Evolutionary conservation across 2,329 filamentous ascomycete genomes (phyloP).

Genomic region (Verticillium zaregamsianum): DNA sequence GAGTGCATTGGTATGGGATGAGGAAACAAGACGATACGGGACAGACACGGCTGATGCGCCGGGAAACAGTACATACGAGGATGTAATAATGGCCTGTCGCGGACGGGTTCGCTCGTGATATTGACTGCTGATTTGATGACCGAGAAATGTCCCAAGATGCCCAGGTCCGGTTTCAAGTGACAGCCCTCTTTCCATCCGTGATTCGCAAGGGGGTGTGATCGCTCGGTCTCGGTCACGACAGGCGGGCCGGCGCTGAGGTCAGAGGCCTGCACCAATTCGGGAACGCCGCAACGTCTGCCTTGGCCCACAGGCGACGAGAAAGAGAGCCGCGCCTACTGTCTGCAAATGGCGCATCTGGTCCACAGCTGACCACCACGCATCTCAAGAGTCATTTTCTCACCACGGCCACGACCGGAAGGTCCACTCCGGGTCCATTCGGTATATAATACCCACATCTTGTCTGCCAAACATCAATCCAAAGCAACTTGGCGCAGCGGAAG

Average conservation of each 20-base stretch:
- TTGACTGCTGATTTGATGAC: not conserved
- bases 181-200: no score
- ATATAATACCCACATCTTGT: not conserved
- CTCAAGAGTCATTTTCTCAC: no score
- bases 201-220: no score
- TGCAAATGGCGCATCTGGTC: not conserved
- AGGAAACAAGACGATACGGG: not conserved
- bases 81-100: conserved; percentile 14
- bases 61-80: conserved; percentile 13
- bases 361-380: not conserved
- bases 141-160: not conserved
- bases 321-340: no score
- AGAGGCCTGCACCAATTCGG: no score
- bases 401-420: no score
- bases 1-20: conserved; percentile 3
- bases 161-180: no score
- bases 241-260: no score
- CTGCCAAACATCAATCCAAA: not conserved
- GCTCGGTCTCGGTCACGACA: no score
- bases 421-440: no score
- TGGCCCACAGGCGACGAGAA: no score
- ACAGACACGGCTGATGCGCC: not conserved
- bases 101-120: conserved; percentile 2
- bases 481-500: conserved; percentile 4
- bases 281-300: no score